Evolutionary conservation across 345 rosid species (phyloP).

Genomic region (Boechera divaricarpa): DNA sequence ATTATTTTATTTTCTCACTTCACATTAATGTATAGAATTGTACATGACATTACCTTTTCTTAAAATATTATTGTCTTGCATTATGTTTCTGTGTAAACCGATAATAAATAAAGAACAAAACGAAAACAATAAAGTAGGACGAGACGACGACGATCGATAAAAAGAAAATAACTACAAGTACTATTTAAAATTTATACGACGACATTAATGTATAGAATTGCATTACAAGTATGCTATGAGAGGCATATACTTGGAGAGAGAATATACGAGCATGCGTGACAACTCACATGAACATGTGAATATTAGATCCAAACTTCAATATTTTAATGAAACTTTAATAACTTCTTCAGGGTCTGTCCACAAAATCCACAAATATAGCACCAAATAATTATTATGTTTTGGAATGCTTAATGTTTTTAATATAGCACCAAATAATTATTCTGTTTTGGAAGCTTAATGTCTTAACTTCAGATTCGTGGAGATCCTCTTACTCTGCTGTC

Average conservation of each 20-base stretch:
- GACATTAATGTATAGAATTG: constrained; percentile 9
- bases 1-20: constrained; percentile 37
- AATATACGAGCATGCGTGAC: constrained; percentile 39
- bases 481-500: too few species aligned
- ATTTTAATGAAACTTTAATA: constrained; percentile 7
- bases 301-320: constrained; percentile 35
- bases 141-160: not conserved
- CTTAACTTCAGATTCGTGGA: not conserved
- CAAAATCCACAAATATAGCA: constrained; percentile 11
- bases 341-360: constrained; percentile 29
- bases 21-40: not conserved
- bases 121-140: not conserved
- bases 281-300: constrained; percentile 43
- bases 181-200: not conserved
- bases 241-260: constrained; percentile 33
- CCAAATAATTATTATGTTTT: constrained; percentile 1
- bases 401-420: not conserved
- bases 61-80: constrained; percentile 26
- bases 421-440: constrained; percentile 2
- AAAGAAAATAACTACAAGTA: not conserved
- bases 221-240: constrained; percentile 26
- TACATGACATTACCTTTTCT: constrained; percentile 41
- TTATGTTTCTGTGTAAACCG: constrained; percentile 22
- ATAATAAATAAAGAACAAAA: not conserved
- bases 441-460: not conserved